Conservation (phyloP, 2,329 filamentous ascomycete genomes). For the Hymenoscyphus infarciens region DNA sequence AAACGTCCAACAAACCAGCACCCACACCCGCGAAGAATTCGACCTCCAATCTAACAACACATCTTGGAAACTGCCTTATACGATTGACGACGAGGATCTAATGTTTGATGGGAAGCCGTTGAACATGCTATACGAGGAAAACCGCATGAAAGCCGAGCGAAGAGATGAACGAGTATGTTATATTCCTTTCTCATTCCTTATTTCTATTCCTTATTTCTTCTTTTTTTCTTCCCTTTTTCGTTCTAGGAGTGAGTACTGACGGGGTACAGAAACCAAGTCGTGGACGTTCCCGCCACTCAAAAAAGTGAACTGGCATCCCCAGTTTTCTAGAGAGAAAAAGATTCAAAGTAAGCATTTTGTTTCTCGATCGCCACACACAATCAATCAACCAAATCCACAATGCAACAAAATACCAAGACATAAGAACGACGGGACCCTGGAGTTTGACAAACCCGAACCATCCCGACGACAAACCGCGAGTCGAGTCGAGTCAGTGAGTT, state of each 20-base stretch:
- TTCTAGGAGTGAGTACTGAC: background rate
- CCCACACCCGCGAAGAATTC: background rate
- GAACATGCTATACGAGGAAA: slow-evolving; percentile 33
- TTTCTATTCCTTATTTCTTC: background rate
- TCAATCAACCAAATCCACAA: too few relatives aligned
- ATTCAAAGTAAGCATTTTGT: too few relatives aligned
- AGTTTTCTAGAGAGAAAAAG: too few relatives aligned
- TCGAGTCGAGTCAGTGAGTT: too few relatives aligned
- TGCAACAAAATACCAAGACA: too few relatives aligned
- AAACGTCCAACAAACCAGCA: background rate
- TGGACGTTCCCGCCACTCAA: slow-evolving; percentile 1
- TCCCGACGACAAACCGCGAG: too few relatives aligned
- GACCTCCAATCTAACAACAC: background rate
- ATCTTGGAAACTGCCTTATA: slow-evolving; percentile 15
- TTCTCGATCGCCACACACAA: too few relatives aligned
- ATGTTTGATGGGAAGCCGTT: slow-evolving; percentile 34
- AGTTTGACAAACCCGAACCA: too few relatives aligned
- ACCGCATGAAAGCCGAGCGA: slow-evolving; percentile 23
- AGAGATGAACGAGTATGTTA: slow-evolving; percentile 2
- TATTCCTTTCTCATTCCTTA: background rate
- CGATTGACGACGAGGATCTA: slow-evolving; percentile 31
- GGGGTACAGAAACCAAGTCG: background rate
- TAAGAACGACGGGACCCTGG: too few relatives aligned
- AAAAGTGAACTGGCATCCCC: background rate
- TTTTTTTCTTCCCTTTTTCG: too few relatives aligned